Percentiles rank a stretch among this genome's conserved stretches.
Evolutionary conservation across 2,329 filamentous ascomycete genomes (phyloP).

Genomic region (Sclerotinia trifoliorum): DNA sequence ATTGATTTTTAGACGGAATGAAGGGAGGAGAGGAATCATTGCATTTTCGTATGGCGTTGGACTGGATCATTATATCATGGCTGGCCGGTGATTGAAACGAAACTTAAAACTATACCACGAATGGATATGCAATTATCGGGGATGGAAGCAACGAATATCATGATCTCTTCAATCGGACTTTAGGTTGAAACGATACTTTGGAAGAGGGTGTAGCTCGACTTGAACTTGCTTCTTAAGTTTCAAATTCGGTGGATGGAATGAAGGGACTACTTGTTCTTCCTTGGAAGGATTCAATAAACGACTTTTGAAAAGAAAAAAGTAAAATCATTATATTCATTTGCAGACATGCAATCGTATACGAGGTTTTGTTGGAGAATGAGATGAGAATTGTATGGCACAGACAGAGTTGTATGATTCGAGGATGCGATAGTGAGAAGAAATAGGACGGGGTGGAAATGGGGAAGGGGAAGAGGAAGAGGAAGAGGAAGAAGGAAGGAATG

Average conservation of each 20-base stretch:
- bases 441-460: neutral
- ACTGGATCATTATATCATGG: constrained; percentile 14
- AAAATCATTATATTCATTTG: neutral
- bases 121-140: constrained; percentile 4
- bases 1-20: constrained; percentile 2
- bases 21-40: constrained; percentile 10
- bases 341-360: no score
- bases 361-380: neutral
- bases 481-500: neutral
- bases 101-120: constrained; percentile 18
- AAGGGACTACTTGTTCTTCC: neutral
- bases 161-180: neutral
- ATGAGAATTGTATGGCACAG: neutral
- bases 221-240: neutral
- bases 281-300: neutral
- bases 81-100: constrained; percentile 12
- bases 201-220: no score
- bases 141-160: constrained; percentile 3
- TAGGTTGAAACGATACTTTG: neutral
- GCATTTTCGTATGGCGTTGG: constrained; percentile 19
- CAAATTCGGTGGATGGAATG: neutral
- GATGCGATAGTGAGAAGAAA: neutral
- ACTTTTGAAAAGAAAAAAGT: neutral
- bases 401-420: neutral
- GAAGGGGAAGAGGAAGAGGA: no score